Evolutionary conservation across 768 basidiomycete genomes (phyloP).

Genomic region (Kwoniella sp.): DNA sequence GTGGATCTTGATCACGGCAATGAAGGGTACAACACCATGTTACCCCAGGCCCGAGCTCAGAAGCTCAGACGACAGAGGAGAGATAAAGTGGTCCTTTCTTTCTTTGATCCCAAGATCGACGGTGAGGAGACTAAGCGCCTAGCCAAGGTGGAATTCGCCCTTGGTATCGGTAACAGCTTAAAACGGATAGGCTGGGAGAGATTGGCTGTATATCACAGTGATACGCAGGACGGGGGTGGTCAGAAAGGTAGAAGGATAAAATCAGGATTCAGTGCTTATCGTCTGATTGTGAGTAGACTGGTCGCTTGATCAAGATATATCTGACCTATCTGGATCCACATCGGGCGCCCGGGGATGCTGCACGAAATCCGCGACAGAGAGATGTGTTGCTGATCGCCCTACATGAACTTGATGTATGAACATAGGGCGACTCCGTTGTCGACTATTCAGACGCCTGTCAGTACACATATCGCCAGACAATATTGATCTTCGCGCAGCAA

Average conservation of each 20-base stretch:
- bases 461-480: not conserved
- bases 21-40: too few species aligned
- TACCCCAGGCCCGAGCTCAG: not conserved
- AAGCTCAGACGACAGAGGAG: not conserved
- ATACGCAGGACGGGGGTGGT: not conserved
- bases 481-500: conserved; percentile 16
- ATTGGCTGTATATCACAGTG: conserved; percentile 12
- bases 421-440: too few species aligned
- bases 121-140: not conserved
- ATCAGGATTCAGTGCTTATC: not conserved
- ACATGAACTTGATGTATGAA: too few species aligned
- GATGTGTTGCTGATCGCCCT: too few species aligned
- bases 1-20: not conserved
- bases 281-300: not conserved
- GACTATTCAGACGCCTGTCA: not conserved
- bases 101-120: not conserved
- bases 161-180: not conserved
- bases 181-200: conserved; percentile 12
- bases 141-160: not conserved
- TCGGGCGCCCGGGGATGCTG: too few species aligned
- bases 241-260: not conserved
- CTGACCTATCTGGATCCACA: too few species aligned
- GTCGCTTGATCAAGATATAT: too few species aligned
- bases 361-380: too few species aligned
- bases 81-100: not conserved